Conservation (phyloP, 495 filamentous ascomycete species). For the Neurospora sp. region DNA sequence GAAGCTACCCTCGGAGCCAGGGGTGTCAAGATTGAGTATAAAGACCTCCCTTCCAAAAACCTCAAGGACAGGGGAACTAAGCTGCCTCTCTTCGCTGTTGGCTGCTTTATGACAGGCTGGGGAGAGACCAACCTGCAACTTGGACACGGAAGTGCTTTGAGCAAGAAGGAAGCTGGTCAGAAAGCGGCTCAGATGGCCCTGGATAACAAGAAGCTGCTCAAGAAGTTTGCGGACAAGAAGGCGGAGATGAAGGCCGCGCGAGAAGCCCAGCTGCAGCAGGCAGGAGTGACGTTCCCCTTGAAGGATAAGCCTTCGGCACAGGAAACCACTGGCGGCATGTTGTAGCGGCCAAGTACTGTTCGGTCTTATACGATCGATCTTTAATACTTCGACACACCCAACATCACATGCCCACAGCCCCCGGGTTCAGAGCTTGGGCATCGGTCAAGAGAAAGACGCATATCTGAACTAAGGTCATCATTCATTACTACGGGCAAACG, state of each 20-base stretch:
- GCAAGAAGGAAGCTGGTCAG: slow-evolving; percentile 64
- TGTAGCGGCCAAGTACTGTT: neutral
- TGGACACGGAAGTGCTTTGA: slow-evolving; percentile 56
- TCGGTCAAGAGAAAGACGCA: neutral
- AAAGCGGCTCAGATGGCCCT: slow-evolving; percentile 60
- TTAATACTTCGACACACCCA: neutral
- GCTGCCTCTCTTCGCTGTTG: slow-evolving; percentile 54
- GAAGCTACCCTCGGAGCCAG: slow-evolving; percentile 45
- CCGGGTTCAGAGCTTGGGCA: neutral
- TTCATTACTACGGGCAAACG: neutral
- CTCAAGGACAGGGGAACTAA: slow-evolving; percentile 49
- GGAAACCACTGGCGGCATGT: neutral
- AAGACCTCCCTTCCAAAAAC: slow-evolving; percentile 41
- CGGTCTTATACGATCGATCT: neutral
- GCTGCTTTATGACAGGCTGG: slow-evolving; percentile 62
- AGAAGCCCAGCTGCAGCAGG: slow-evolving; percentile 6
- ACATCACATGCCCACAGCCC: neutral
- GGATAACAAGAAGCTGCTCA: slow-evolving; percentile 47
- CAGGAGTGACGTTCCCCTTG: neutral
- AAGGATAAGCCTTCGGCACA: neutral
- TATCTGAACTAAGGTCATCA: neutral
- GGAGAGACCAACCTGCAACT: slow-evolving; percentile 55
- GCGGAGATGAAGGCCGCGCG: slow-evolving; percentile 22
- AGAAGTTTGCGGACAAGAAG: slow-evolving; percentile 44
- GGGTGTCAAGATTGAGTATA: slow-evolving; percentile 57